Evolutionary conservation across 2,329 filamentous ascomycete species (phyloP).

Genomic region (Neopestalotiopsis sp.): DNA sequence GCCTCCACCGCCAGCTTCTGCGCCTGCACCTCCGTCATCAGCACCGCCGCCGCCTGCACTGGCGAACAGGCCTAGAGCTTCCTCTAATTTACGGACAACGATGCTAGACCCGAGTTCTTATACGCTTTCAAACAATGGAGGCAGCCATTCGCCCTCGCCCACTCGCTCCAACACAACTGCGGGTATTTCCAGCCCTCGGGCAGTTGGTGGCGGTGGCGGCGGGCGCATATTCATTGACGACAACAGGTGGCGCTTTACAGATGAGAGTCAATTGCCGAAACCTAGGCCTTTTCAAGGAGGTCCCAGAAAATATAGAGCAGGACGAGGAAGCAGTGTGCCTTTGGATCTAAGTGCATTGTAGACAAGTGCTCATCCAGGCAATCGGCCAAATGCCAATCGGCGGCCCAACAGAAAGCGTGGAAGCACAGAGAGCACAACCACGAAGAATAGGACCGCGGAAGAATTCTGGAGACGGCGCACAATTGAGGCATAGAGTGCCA

Average conservation of each 20-base stretch:
- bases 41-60: slow-evolving; percentile 37
- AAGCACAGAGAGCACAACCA: neutral
- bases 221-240: slow-evolving; percentile 71
- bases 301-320: slow-evolving; percentile 82
- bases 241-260: slow-evolving; percentile 83
- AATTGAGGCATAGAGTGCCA: slow-evolving; percentile 13
- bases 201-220: slow-evolving; percentile 25
- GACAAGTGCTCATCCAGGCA: slow-evolving; percentile 22
- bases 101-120: slow-evolving; percentile 79
- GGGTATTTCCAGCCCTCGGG: slow-evolving; percentile 31
- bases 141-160: slow-evolving; percentile 39
- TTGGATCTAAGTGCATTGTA: slow-evolving; percentile 74
- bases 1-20: slow-evolving; percentile 39
- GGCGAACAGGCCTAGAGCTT: slow-evolving; percentile 43
- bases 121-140: slow-evolving; percentile 69
- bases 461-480: slow-evolving; percentile 4
- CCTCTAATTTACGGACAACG: slow-evolving; percentile 58
- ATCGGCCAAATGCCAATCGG: slow-evolving; percentile 8
- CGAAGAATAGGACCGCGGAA: neutral
- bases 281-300: slow-evolving; percentile 81
- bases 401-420: neutral
- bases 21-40: slow-evolving; percentile 47
- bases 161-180: slow-evolving; percentile 54
- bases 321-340: slow-evolving; percentile 91
- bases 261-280: slow-evolving; percentile 81